Percentiles rank a stretch among this genome's conserved stretches.
These are phyloP conservation scores for Rubus idaeus DNA, from an alignment of 306 rosid species.

Conservation along the genomic window DNA sequence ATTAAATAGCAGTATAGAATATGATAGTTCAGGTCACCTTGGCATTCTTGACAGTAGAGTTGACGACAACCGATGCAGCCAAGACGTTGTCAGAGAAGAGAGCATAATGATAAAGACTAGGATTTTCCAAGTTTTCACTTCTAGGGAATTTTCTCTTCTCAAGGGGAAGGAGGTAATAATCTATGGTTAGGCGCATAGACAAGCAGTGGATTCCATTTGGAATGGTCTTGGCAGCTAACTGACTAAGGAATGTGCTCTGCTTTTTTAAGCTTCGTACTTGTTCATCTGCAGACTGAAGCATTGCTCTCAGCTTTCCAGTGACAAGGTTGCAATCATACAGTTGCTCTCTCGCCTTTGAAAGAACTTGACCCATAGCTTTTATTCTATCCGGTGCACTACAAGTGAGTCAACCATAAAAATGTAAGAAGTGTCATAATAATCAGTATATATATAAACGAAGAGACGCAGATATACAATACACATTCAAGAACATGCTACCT, in stretches of 20 bases:
- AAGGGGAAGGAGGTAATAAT: constrained; percentile 76
- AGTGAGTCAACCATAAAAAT: constrained; percentile 29
- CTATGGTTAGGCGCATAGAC: constrained; percentile 87
- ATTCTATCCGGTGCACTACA: constrained; percentile 66
- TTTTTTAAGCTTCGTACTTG: constrained; percentile 83
- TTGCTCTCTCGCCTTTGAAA: constrained; percentile 73
- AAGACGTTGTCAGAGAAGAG: constrained; percentile 94
- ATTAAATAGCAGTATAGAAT: constrained; percentile 11
- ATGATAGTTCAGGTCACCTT: constrained; percentile 52
- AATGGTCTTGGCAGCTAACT: constrained; percentile 90
- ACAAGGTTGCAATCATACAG: constrained; percentile 85
- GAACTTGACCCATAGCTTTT: constrained; percentile 72
- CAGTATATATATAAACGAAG: constrained; percentile 12
- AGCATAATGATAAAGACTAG: constrained; percentile 79
- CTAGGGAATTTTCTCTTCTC: constrained; percentile 76
- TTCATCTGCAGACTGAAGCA: constrained; percentile 90
- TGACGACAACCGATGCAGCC: constrained; percentile 96
- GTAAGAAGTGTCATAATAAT: constrained; percentile 11
- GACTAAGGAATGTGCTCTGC: constrained; percentile 91
- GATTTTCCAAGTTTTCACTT: constrained; percentile 84
- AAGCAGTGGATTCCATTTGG: constrained; percentile 92
- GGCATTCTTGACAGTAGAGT: constrained; percentile 75
- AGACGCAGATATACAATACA: constrained; percentile 11
- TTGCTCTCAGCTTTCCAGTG: constrained; percentile 82
- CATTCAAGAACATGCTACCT: constrained; percentile 44